A percentile compares a stretch with the other conserved stretches of the same genome.
phyloP scores from a whole-genome alignment of 495 filamentous ascomycete genomes.

The Friedmanniomyces simplex region DNA sequence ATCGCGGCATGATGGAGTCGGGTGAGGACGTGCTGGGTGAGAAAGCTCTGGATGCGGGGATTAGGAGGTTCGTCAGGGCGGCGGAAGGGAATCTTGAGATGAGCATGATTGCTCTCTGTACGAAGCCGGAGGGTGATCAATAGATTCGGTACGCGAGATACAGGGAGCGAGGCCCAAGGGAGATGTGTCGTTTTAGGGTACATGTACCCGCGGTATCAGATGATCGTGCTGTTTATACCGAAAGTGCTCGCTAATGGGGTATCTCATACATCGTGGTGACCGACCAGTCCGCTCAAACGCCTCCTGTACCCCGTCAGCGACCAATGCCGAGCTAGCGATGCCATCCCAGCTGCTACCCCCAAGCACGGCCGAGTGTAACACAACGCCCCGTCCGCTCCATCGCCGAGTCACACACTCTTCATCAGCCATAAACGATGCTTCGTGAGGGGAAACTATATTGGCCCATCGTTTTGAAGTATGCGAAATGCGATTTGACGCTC shows the following conservation, averaged over 20 bases:
- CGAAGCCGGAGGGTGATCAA: slow-evolving; percentile 20
- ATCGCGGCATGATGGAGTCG: slow-evolving; percentile 42
- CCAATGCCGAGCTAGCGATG: background rate
- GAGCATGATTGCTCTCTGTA: slow-evolving; percentile 61
- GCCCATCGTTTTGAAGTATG: too few species aligned
- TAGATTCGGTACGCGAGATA: background rate
- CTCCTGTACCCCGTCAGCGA: background rate
- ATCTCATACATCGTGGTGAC: background rate
- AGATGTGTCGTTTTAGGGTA: too few species aligned
- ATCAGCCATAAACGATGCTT: background rate
- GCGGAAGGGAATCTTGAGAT: slow-evolving; percentile 55
- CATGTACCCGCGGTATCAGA: too few species aligned
- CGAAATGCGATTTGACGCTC: background rate
- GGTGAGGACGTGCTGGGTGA: slow-evolving; percentile 62
- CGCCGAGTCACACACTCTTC: background rate
- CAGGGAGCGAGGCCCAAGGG: too few species aligned
- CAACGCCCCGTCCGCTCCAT: background rate
- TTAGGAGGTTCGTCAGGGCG: slow-evolving; percentile 49
- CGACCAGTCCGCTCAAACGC: background rate
- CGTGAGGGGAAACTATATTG: background rate
- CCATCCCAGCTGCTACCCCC: background rate
- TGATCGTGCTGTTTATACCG: background rate
- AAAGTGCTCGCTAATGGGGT: slow-evolving; percentile 3
- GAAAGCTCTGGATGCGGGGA: slow-evolving; percentile 51
- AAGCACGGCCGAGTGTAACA: too few species aligned